A percentile compares a stretch with the other conserved stretches of the same genome.
Evolutionary conservation across 2,329 filamentous ascomycete species (phyloP).

Genomic region (Cladophialophora psammophila): DNA sequence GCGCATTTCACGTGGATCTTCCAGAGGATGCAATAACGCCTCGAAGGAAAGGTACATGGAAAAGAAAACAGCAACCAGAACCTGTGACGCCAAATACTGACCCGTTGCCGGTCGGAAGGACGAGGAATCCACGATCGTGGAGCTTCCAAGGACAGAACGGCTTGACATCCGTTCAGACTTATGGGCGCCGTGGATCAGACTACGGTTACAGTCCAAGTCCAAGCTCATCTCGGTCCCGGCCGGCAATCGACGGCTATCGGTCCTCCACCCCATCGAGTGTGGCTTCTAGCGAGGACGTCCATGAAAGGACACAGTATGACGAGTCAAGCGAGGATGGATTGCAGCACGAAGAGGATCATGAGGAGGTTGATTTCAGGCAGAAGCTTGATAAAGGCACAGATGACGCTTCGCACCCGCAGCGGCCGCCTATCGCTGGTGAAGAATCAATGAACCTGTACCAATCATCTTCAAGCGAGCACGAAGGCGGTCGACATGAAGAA

Average conservation of each 20-base stretch:
- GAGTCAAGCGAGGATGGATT: conserved; percentile 22
- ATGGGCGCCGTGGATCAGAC: conserved; percentile 36
- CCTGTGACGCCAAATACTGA: conserved; percentile 41
- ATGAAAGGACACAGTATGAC: conserved; percentile 21
- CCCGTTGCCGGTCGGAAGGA: conserved; percentile 25
- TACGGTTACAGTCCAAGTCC: conserved; percentile 33
- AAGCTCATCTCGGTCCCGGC: conserved; percentile 26
- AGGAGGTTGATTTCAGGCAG: neutral
- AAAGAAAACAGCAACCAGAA: conserved; percentile 63
- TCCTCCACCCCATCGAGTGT: conserved; percentile 35
- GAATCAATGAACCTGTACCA: neutral
- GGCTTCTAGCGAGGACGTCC: conserved; percentile 31
- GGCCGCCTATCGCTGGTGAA: no score
- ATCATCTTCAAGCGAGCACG: neutral
- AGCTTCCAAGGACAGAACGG: conserved; percentile 33
- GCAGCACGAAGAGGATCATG: neutral
- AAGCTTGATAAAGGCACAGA: neutral
- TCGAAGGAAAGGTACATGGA: conserved; percentile 73
- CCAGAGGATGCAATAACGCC: conserved; percentile 73
- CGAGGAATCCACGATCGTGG: conserved; percentile 36
- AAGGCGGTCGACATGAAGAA: neutral
- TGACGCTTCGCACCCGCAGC: neutral
- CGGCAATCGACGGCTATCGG: conserved; percentile 23
- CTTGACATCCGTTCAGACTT: conserved; percentile 27
- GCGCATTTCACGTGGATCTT: conserved; percentile 76